Evolutionary conservation across 371 early-diverging fungal species (phyloP), one percentile per base, ranked within the genome.

Genomic region (Mucor saturninus): DNA sequence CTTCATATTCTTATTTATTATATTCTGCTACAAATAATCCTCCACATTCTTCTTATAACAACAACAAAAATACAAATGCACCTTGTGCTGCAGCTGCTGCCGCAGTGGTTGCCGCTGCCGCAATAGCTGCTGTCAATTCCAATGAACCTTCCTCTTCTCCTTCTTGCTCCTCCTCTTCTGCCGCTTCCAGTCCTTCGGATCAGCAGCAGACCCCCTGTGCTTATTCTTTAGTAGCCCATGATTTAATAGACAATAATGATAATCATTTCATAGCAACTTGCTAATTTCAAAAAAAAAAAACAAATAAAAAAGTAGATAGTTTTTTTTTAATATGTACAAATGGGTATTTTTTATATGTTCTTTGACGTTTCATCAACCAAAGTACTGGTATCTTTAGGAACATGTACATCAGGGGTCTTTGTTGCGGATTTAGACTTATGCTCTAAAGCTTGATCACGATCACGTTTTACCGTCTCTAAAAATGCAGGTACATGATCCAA

Each of bases 361-460:
- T 38, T 21, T 15, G 8, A 1, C 6, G 39, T 45, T 31, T 43
- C 46, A 7, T 11, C 13, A 45, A 32, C 40, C 5, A 10, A 28
- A 14, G 40, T 5, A 49, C 30, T 26, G 29, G 48, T 49, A 49
- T 15, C 32, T 14, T 11, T 43, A 7, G 56, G 2, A 8, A 4
- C 46, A 30, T 15, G 14, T 5, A 30, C 21, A 4, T 10, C 50
- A 49, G 50, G 9, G 10, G 10, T 50, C 9, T 50, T 50, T 28
- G 50, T 10, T 6, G 21, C 21, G 21, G 50, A 28, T 13, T 28
- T 26, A 9, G 28, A 26, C n/a, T 57, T 61, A 43, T 71, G 62
- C 3, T 61, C 58, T 10, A 48, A 1, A 21, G 72, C 72, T 49
- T 71, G 72, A 38, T 64, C 50, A 39, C 72, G 67, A 51, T 71